These are phyloP conservation scores for Cucurbitaria berberidis DNA, from an alignment of 2,329 filamentous ascomycete genomes.

Conservation along the genomic window DNA sequence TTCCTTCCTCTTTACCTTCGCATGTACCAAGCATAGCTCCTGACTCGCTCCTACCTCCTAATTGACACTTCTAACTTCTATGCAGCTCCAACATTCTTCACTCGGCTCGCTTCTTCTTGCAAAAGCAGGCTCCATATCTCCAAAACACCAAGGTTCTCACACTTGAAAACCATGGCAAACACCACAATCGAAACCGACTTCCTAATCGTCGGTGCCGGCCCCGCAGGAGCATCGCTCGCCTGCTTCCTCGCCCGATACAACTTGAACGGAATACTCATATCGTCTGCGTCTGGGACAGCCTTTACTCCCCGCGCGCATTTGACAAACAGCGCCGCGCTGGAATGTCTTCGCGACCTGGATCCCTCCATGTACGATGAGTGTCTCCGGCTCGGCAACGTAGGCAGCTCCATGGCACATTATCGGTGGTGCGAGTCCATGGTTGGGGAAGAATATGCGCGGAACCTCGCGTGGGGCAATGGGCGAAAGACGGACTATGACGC, in stretches of 20 bases:
- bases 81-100: background rate
- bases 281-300: conserved; percentile 57
- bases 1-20: background rate
- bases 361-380: conserved; percentile 45
- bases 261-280: conserved; percentile 61
- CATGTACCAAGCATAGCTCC: background rate
- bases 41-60: background rate
- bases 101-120: background rate
- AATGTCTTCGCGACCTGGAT: conserved; percentile 55
- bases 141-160: too few species aligned
- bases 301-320: conserved; percentile 66
- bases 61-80: background rate
- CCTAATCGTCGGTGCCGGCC: conserved; percentile 61
- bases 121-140: conserved; percentile 1
- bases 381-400: conserved; percentile 38
- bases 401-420: conserved; percentile 49
- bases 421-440: conserved; percentile 54
- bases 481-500: conserved; percentile 48
- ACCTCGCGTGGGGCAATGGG: conserved; percentile 53
- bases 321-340: conserved; percentile 63
- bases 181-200: conserved; percentile 51
- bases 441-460: conserved; percentile 53
- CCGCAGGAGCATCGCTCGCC: conserved; percentile 61
- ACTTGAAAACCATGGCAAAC: background rate
- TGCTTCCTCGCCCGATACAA: conserved; percentile 60